Base-by-base conservation (phyloP, 164 flowering plant species). In the Annona cherimola region DNA sequence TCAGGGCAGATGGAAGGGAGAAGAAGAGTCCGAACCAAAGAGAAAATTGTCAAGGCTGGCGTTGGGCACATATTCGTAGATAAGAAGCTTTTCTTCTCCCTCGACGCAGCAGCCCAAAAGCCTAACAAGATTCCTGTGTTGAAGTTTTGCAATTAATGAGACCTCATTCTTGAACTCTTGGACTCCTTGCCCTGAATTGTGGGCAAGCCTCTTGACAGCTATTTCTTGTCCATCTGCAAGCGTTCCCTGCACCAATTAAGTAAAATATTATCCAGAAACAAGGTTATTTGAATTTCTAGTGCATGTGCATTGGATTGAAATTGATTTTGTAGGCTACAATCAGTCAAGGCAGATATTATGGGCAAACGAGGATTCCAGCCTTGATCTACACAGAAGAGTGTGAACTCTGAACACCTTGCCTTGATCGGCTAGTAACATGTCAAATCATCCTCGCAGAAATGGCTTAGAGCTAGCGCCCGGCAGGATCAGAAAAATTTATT, bases 191-290 rank as follows among this genome's bases (percentile, higher is more conserved):
- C 69, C 59, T 0, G 86, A 82, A 61, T 39, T 78, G 39, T 39
- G 70, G 0, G 83, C 80, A 0, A 85, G 82, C 76, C 84, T 76
- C 72, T 85, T 84, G 2, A 84, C 85, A 2, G 88, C 86, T 62
- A 84, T 71, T 67, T 78, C 78, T 61, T 63, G 67, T 4, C 81
- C 84, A 77, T 80, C 72, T 1, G 12, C 40, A 2, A 82, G 75
- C 61, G 12, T 73, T 0, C 84, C 85, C 87, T 82, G 70, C 55
- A 41, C 61, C 40, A 5, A 16, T 50, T n/a, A n/a, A n/a, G n/a
- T n/a, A n/a, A n/a, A n/a, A n/a, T n/a, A n/a, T n/a, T n/a, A n/a
- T n/a, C n/a, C n/a, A n/a, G n/a, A n/a, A n/a, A n/a, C n/a, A n/a
- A n/a, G n/a, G n/a, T n/a, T n/a, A n/a, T n/a, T n/a, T n/a, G n/a